Evolutionary conservation across 1,284 basidiomycete species (phyloP), one percentile per base, ranked within the genome.

Genomic region (Pseudozyma sp.): DNA sequence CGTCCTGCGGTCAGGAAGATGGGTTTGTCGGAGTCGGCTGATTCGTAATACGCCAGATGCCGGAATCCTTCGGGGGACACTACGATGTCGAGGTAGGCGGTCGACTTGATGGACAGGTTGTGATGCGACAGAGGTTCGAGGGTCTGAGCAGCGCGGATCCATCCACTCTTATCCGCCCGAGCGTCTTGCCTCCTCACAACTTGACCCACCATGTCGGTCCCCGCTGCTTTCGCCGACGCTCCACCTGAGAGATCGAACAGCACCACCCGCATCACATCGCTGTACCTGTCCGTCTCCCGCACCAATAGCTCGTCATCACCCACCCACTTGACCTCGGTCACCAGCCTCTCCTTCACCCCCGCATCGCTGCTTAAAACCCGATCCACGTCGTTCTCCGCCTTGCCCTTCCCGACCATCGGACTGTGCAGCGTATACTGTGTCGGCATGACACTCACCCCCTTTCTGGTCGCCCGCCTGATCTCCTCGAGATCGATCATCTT

Each of bases 241-340:
- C 35, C 30, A 13, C 5, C 9, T 7, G 43, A 29, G 14, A 77
- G 54, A 42, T 78, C 73, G 42, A 79, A 80, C 14, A 65, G 54
- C 29, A 81, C 55, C 11, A 75, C 9, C 10, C 80, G 67, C 67
- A 70, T 73, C 24, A 71, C 63, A 46, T 81, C 79, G 60, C 79
- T 81, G 44, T 55, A 57, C 9, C 80, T 62, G 73, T 93, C 94
- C 30, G 94, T 91, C 83, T 97, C 94, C 81, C 92, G 93, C 45
- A 98, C 83, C 5, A 98, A 86, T 53, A 98, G 85, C n/a, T 88
- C 89, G 30, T 88, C 86, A 65, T 91, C 88, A 29, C 88, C 90
- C 4, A 96, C 89, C 96, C 96, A 98, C 4, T 90, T 88, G 5
- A 98, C 90, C 81, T 97, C 93, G 42, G 87, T 87, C 72, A 94